Percentiles rank a stretch among this genome's conserved stretches.
Conservation (phyloP, 2,329 filamentous ascomycete genomes). For the Ceratocystis variospora region DNA sequence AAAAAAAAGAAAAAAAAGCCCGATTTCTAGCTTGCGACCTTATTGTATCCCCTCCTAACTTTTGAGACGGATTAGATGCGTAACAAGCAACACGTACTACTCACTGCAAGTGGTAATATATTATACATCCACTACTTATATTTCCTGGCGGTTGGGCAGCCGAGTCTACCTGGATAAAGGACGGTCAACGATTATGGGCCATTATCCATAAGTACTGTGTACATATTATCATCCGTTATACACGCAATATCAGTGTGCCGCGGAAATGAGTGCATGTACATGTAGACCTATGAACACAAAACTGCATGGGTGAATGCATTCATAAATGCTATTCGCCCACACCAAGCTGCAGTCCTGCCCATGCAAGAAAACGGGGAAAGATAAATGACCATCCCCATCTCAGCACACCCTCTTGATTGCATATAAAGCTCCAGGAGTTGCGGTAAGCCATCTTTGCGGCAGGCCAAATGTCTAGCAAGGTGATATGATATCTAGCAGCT, state of each 20-base stretch:
- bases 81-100: background rate
- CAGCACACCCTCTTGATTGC: background rate
- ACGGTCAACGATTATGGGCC: background rate
- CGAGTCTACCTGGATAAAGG: background rate
- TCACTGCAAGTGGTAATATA: background rate
- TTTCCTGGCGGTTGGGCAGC: background rate
- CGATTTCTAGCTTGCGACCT: background rate
- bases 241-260: background rate
- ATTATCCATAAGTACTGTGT: background rate
- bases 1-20: background rate
- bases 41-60: background rate
- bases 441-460: background rate
- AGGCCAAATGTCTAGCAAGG: too few species aligned
- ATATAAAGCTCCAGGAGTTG: background rate
- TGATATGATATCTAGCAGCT: too few species aligned
- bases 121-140: background rate
- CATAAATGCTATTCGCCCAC: background rate
- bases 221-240: background rate
- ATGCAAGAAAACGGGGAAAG: background rate
- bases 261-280: background rate
- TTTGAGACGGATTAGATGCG: background rate
- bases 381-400: background rate
- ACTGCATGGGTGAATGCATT: background rate
- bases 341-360: background rate
- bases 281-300: background rate